These are phyloP conservation scores for Globisporangium heterothallicum DNA, from an alignment of 352 stramenopile genomes.

Conservation along the genomic window DNA sequence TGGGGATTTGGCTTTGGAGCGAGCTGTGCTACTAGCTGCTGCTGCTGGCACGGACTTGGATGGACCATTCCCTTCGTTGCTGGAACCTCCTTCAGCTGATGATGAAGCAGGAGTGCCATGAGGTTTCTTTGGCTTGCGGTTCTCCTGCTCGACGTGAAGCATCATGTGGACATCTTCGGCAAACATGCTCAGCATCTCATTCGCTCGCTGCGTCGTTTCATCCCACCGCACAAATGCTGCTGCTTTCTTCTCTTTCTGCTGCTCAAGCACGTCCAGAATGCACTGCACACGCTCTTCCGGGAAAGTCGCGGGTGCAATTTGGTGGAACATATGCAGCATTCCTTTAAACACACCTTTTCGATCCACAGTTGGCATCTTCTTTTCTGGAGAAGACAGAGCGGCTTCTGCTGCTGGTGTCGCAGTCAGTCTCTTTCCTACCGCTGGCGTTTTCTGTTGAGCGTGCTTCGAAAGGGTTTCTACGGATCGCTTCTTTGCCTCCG, in stretches of 20 bases:
- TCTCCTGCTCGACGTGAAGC: constrained; percentile 50
- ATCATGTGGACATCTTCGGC: constrained; percentile 54
- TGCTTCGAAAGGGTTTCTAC: constrained; percentile 3
- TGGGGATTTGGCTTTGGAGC: constrained; percentile 1
- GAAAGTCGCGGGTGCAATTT: constrained; percentile 30
- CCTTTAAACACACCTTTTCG: constrained; percentile 25
- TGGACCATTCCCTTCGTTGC: not conserved
- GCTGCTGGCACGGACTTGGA: constrained; percentile 3
- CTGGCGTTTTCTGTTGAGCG: not conserved
- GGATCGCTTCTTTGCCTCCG: constrained; percentile 2
- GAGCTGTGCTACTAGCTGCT: not conserved
- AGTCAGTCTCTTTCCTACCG: constrained; percentile 8
- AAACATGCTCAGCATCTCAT: constrained; percentile 60
- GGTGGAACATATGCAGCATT: constrained; percentile 31
- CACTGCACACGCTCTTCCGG: constrained; percentile 36
- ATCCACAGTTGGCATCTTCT: constrained; percentile 14
- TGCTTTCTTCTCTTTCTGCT: constrained; percentile 25
- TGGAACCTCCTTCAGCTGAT: not conserved
- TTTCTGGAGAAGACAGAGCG: not conserved
- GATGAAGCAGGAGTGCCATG: constrained; percentile 1
- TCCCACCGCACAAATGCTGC: constrained; percentile 47
- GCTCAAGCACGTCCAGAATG: constrained; percentile 35
- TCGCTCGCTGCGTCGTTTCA: constrained; percentile 33
- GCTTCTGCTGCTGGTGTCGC: constrained; percentile 8
- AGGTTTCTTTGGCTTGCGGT: constrained; percentile 45